phyloP scores from a whole-genome alignment of 73 alveolate species.

The Stentor roeselii region DNA sequence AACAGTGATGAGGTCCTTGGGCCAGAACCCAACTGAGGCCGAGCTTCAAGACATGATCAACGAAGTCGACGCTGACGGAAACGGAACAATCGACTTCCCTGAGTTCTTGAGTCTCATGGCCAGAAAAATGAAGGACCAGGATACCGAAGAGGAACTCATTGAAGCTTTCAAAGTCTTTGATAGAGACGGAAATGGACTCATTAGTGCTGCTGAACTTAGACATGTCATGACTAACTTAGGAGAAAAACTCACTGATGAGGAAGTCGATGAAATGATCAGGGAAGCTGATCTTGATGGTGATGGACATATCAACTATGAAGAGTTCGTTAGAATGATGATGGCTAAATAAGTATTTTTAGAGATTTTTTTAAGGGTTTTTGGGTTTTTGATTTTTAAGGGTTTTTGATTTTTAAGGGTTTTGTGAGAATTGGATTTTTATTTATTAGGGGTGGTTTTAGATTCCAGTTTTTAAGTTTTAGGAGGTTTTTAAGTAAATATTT shows the following conservation, averaged over 20 bases:
- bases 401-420: neutral
- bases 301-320: constrained; percentile 90
- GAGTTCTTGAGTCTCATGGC: constrained; percentile 97
- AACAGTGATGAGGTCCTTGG: constrained; percentile 94
- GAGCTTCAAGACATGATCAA: constrained; percentile 85
- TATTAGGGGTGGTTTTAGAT: neutral
- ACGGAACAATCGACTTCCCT: constrained; percentile 96
- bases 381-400: neutral
- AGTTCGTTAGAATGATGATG: constrained; percentile 89
- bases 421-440: neutral
- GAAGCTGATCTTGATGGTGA: constrained; percentile 94
- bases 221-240: constrained; percentile 87
- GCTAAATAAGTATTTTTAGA: constrained; percentile 65
- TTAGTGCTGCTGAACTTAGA: constrained; percentile 80
- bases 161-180: constrained; percentile 99
- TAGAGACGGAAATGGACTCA: constrained; percentile 90
- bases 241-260: constrained; percentile 80
- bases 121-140: constrained; percentile 95
- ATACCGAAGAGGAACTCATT: constrained; percentile 97
- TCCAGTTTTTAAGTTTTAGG: neutral
- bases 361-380: no score
- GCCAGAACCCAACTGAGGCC: constrained; percentile 95
- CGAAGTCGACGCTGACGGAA: constrained; percentile 97
- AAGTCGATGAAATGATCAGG: constrained; percentile 92
- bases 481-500: neutral